A percentile compares a stretch with the other conserved stretches of the same genome.
phyloP scores from a whole-genome alignment of 1,139 yeast genomes.

The Citeromyces hawaiiensis region DNA sequence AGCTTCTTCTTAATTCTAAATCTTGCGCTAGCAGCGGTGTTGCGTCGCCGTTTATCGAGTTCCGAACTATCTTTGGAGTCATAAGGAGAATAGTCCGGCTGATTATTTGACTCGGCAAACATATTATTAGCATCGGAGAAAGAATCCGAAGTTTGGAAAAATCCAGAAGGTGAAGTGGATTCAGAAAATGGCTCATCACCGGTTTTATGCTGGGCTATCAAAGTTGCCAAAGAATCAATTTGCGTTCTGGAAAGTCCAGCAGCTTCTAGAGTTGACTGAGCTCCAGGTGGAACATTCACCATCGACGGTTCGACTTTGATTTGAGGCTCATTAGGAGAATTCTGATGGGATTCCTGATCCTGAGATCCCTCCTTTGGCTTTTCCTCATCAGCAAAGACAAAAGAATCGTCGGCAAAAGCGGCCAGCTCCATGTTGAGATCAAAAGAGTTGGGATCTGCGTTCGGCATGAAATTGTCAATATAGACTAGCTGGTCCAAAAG shows the following conservation, averaged over 20 bases:
- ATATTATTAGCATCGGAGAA: background rate
- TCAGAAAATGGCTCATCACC: constrained; percentile 2
- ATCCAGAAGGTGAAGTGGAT: background rate
- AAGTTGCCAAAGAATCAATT: constrained; percentile 57
- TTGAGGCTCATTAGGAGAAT: constrained; percentile 3
- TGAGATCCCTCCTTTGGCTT: constrained; percentile 26
- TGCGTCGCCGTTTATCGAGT: constrained; percentile 43
- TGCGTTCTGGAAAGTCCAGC: constrained; percentile 59
- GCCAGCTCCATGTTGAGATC: constrained; percentile 63
- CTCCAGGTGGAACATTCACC: constrained; percentile 63
- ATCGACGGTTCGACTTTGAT: constrained; percentile 23
- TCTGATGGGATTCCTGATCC: constrained; percentile 3
- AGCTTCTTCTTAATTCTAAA: constrained; percentile 71
- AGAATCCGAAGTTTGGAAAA: background rate
- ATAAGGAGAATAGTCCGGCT: background rate
- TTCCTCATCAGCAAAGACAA: constrained; percentile 69
- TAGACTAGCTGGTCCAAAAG: constrained; percentile 64
- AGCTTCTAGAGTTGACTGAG: constrained; percentile 42
- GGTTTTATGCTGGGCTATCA: constrained; percentile 55
- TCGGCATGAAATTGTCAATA: constrained; percentile 58
- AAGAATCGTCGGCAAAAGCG: constrained; percentile 70
- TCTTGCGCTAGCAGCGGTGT: constrained; percentile 74
- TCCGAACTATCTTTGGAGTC: constrained; percentile 2
- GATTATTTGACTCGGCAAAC: background rate
- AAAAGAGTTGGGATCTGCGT: constrained; percentile 20